phyloP scores from a whole-genome alignment of 805 yeast species.

The Yarrowia yakushimensis region DNA sequence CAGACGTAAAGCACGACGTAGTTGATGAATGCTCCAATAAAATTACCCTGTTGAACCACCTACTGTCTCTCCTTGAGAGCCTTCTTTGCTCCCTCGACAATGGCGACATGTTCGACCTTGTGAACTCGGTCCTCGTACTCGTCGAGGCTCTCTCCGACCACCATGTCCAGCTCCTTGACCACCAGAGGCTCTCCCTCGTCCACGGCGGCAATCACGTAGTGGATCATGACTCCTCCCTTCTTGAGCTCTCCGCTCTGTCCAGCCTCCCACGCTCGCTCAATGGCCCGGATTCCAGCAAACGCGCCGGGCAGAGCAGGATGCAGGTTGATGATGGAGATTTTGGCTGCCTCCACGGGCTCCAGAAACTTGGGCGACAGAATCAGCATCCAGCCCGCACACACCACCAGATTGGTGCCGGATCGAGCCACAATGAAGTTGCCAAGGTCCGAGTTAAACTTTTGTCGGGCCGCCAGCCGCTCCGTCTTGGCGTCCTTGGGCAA shows the following conservation, averaged over 20 bases:
- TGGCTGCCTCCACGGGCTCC: constrained; percentile 54
- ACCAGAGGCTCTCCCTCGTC: constrained; percentile 89
- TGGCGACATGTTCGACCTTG: constrained; percentile 78
- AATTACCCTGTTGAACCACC: no score
- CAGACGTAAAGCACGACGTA: no score
- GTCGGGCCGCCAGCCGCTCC: constrained; percentile 59
- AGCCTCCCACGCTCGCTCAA: constrained; percentile 93
- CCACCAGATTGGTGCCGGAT: constrained; percentile 72
- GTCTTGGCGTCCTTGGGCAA: constrained; percentile 64
- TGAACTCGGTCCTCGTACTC: constrained; percentile 82
- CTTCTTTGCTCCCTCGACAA: constrained; percentile 81
- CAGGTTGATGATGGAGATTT: constrained; percentile 79
- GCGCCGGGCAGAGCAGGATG: constrained; percentile 98
- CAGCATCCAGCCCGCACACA: constrained; percentile 99
- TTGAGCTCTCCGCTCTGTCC: constrained; percentile 78
- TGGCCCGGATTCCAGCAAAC: constrained; percentile 96
- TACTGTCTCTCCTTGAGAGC: constrained; percentile 46
- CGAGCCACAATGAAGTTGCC: constrained; percentile 62
- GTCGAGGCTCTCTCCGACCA: constrained; percentile 71
- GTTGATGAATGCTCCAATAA: no score
- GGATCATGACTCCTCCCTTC: constrained; percentile 93
- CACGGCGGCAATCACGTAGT: constrained; percentile 92
- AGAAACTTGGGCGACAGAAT: constrained; percentile 78
- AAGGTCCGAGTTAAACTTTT: constrained; percentile 70
- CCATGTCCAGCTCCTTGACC: constrained; percentile 70